Base-by-base conservation (phyloP, 768 basidiomycete species). In the Fomitopsis pulvina region DNA sequence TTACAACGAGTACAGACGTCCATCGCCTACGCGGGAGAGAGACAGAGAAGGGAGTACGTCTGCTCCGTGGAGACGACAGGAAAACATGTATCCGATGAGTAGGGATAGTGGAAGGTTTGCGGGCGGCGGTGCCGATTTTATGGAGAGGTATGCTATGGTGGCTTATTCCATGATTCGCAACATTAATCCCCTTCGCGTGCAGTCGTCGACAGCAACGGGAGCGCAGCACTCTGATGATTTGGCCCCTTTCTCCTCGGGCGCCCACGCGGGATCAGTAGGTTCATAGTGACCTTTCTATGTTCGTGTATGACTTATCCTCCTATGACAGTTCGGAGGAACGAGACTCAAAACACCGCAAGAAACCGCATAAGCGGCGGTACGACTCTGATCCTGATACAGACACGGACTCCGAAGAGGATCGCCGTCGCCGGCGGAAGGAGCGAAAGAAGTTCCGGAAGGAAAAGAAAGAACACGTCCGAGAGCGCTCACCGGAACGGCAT, bases 171-270 rank as follows among this genome's bases (percentile, higher is more conserved):
- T 24, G 20, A 24, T 46, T 12, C 14, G 25, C 25, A 24, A 34
- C 25, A 22, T n/a, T 18, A 9, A 24, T 34, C 24, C 18, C 4
- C 6, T n/a, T 37, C 14, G 1, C 29, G n/a, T 45, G 0, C 52
- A 92, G 90, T 57, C 90, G 91, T 27, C 74, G 87, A 48, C 61
- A 72, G 41, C 83, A 91, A 62, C 74, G 91, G 42, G 80, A 80
- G 56, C 71, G 57, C 4, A 77, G 68, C 8, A 73, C 71, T 4
- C 63, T 81, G 1, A 75, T 76, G 56, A 73, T 90, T n/a, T 93
- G 91, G 91, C 91, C 91, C 1, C 66, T 80, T 3, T 92, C 91
- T 2, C 91, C 91, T 0, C 85, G 83, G 55, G 78, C 74, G 9
- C 80, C 81, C 48, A 68, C 76, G 30, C 78, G 87, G 30, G 65